Conservation (phyloP, 495 filamentous ascomycete species). For the Neurospora sp. region DNA sequence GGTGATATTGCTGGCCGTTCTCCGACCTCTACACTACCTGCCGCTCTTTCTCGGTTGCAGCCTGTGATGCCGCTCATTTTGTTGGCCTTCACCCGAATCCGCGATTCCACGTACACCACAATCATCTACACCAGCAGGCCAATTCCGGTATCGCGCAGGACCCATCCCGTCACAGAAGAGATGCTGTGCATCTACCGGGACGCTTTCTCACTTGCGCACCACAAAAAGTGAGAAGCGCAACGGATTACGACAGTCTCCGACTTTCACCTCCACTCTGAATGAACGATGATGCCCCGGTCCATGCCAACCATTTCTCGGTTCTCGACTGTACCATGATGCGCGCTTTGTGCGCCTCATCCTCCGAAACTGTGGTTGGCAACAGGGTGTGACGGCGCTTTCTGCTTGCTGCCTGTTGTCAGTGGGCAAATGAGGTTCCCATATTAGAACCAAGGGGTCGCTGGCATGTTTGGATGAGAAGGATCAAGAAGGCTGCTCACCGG, state of each 20-base stretch:
- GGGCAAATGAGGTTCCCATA: not conserved
- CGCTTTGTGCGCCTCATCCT: not conserved
- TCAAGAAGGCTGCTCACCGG: not conserved
- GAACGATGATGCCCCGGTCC: not conserved
- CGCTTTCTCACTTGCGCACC: not conserved
- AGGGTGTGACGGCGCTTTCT: not conserved
- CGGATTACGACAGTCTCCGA: not conserved
- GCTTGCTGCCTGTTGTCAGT: not conserved
- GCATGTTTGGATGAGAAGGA: not conserved
- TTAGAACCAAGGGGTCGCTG: not conserved
- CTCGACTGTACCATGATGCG: not conserved
- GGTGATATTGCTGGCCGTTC: not conserved
- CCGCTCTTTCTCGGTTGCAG: not conserved
- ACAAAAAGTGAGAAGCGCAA: not conserved
- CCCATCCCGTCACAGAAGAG: not conserved
- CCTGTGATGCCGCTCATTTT: not conserved
- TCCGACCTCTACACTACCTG: not conserved
- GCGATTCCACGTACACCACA: not conserved
- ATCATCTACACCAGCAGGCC: not conserved
- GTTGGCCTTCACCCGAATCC: not conserved
- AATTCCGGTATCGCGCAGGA: not conserved
- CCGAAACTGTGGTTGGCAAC: not conserved
- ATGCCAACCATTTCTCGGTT: not conserved
- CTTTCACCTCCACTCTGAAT: not conserved
- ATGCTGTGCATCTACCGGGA: not conserved